A percentile compares a stretch with the other conserved stretches of the same genome.
These are phyloP conservation scores for Diutina catenulata DNA, from an alignment of 1,139 yeast genomes.

Conservation along the genomic window DNA sequence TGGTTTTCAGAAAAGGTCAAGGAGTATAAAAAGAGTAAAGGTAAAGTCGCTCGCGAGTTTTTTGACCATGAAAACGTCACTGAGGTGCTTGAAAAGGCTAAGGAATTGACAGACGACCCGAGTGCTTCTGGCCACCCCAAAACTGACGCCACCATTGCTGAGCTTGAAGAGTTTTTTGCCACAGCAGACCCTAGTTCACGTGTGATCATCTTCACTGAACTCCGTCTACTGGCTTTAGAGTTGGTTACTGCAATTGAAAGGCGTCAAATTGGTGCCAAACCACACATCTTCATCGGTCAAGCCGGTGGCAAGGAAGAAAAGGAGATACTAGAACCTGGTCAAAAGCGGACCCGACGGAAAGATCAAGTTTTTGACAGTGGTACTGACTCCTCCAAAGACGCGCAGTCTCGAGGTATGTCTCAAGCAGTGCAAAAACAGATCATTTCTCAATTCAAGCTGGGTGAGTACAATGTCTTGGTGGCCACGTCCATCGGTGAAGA, in stretches of 20 bases:
- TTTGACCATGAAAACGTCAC: slow-evolving; percentile 39
- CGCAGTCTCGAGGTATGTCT: slow-evolving; percentile 51
- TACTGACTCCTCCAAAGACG: slow-evolving; percentile 36
- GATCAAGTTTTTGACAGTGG: slow-evolving; percentile 16
- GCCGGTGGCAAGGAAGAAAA: slow-evolving; percentile 46
- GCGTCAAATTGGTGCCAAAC: slow-evolving; percentile 27
- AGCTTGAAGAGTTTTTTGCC: slow-evolving; percentile 43
- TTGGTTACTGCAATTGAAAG: slow-evolving; percentile 57
- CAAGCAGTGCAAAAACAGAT: slow-evolving; percentile 65
- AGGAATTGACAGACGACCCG: slow-evolving; percentile 27
- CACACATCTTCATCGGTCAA: slow-evolving; percentile 92
- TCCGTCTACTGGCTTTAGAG: slow-evolving; percentile 81
- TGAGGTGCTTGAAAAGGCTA: slow-evolving; percentile 32
- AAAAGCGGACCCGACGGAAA: slow-evolving; percentile 25
- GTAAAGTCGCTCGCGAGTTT: slow-evolving; percentile 50
- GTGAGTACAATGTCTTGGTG: slow-evolving; percentile 65
- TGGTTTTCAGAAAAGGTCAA: slow-evolving; percentile 47
- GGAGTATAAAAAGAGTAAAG: slow-evolving; percentile 43
- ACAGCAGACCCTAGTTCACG: slow-evolving; percentile 36
- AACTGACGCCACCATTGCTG: slow-evolving; percentile 45
- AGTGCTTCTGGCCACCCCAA: slow-evolving; percentile 64
- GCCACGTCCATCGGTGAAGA: slow-evolving; percentile 99
- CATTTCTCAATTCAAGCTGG: slow-evolving; percentile 60
- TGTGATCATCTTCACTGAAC: slow-evolving; percentile 79
- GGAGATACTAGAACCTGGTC: slow-evolving; percentile 38